These are phyloP conservation scores for Calocera viscosa DNA, from an alignment of 768 basidiomycete genomes.

Conservation along the genomic window DNA sequence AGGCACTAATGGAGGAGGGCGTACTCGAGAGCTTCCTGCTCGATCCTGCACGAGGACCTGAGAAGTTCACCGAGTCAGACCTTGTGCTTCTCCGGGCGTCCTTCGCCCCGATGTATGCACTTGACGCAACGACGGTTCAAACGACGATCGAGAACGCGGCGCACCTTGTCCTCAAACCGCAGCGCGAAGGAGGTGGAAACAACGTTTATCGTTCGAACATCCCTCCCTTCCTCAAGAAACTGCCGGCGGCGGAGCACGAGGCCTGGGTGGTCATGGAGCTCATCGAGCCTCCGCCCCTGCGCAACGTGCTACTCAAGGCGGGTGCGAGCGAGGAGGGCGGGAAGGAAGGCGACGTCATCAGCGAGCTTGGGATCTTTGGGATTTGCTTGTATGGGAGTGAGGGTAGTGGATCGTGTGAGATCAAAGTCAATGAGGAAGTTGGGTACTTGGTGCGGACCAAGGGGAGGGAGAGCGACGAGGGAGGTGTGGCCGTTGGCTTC, in stretches of 20 bases:
- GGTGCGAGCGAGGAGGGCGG: constrained; percentile 37
- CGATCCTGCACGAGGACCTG: constrained; percentile 14
- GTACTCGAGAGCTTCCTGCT: constrained; percentile 62
- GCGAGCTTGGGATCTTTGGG: constrained; percentile 87
- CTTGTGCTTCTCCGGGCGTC: constrained; percentile 50
- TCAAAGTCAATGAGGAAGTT: constrained; percentile 11
- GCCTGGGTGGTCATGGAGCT: constrained; percentile 97
- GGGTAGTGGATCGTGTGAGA: constrained; percentile 20
- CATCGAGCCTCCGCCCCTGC: constrained; percentile 59
- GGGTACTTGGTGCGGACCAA: constrained; percentile 20
- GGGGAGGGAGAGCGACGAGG: constrained; percentile 81
- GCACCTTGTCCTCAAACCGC: constrained; percentile 81
- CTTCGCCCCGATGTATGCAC: constrained; percentile 84
- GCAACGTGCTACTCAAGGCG: constrained; percentile 67
- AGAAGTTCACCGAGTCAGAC: constrained; percentile 29
- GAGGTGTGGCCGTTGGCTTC: constrained; percentile 76
- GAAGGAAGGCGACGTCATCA: constrained; percentile 58
- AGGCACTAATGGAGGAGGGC: constrained; percentile 62
- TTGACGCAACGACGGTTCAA: constrained; percentile 33
- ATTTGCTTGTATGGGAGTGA: constrained; percentile 60
- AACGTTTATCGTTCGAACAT: constrained; percentile 84
- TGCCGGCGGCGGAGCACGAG: constrained; percentile 49
- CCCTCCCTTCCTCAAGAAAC: constrained; percentile 53
- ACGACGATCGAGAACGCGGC: constrained; percentile 27
- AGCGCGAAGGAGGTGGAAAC: constrained; percentile 96